Evolutionary conservation across 2,329 filamentous ascomycete species (phyloP).

Genomic region (Penicillium sp.): DNA sequence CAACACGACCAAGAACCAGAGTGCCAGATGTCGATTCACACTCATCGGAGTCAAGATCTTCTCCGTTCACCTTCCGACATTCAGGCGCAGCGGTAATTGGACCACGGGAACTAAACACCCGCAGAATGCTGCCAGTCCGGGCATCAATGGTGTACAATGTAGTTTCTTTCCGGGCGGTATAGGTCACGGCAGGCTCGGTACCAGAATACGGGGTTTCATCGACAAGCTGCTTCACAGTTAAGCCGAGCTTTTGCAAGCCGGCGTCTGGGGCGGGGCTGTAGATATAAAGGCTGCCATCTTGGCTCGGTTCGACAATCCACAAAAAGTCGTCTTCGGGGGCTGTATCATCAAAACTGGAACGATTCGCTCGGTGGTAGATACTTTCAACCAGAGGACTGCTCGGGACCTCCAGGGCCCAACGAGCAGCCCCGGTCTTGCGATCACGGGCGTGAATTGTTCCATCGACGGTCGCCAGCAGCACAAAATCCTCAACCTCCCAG

Average conservation of each 20-base stretch:
- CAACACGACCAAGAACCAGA: conserved; percentile 77
- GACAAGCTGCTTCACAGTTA: conserved; percentile 71
- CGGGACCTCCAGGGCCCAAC: conserved; percentile 76
- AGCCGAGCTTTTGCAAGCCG: conserved; percentile 47
- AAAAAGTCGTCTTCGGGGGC: conserved; percentile 74
- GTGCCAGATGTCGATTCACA: conserved; percentile 73
- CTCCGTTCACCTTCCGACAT: conserved; percentile 67
- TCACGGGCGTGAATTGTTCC: conserved; percentile 91
- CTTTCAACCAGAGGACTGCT: conserved; percentile 90
- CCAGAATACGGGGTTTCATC: conserved; percentile 77
- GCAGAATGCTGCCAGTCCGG: conserved; percentile 74
- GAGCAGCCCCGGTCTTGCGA: conserved; percentile 76
- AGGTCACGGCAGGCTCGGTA: conserved; percentile 74
- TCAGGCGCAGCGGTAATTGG: conserved; percentile 69
- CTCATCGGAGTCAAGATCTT: conserved; percentile 63
- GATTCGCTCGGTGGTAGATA: conserved; percentile 71
- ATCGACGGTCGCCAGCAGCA: conserved; percentile 99
- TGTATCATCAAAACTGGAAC: conserved; percentile 58
- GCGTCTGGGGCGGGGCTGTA: conserved; percentile 65
- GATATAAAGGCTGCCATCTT: conserved; percentile 81
- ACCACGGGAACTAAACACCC: conserved; percentile 76
- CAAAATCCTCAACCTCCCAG: conserved; percentile 99
- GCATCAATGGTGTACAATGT: conserved; percentile 88
- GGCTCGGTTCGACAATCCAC: conserved; percentile 91
- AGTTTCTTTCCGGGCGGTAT: conserved; percentile 87